phyloP scores from a whole-genome alignment of 1,139 yeast genomes.

The Diutina pseudorugosa region DNA sequence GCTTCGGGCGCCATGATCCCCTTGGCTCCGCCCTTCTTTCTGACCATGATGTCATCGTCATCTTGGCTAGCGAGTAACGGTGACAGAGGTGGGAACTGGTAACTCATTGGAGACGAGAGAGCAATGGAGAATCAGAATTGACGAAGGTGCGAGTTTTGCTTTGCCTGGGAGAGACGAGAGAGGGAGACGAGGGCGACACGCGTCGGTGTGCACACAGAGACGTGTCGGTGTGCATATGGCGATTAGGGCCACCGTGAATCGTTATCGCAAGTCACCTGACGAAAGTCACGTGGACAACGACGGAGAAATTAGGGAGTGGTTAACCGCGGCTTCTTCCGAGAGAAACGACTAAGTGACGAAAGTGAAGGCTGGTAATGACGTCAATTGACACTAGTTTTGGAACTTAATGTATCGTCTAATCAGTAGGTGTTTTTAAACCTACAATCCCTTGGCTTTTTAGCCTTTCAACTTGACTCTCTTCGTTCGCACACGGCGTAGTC shows the following conservation, averaged over 20 bases:
- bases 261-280: no score
- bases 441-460: no score
- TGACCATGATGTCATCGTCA: constrained; percentile 14
- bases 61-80: constrained; percentile 29
- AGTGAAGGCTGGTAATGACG: no score
- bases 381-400: no score
- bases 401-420: no score
- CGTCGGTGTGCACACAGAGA: background rate
- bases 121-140: background rate
- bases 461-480: no score
- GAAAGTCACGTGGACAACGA: background rate
- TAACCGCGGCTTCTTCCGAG: no score
- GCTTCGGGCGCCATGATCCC: background rate
- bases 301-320: no score
- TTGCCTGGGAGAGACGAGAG: background rate
- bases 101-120: constrained; percentile 6
- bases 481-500: no score
- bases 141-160: background rate
- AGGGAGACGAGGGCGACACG: background rate
- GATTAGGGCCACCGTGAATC: background rate
- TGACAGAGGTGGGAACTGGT: constrained; percentile 55
- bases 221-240: background rate
- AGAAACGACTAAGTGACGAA: no score
- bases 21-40: constrained; percentile 5
- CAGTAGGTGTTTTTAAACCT: no score